A percentile compares a stretch with the other conserved stretches of the same genome.
phyloP scores from a whole-genome alignment of 371 early-diverging fungal genomes.

The Mortierella sp. region DNA sequence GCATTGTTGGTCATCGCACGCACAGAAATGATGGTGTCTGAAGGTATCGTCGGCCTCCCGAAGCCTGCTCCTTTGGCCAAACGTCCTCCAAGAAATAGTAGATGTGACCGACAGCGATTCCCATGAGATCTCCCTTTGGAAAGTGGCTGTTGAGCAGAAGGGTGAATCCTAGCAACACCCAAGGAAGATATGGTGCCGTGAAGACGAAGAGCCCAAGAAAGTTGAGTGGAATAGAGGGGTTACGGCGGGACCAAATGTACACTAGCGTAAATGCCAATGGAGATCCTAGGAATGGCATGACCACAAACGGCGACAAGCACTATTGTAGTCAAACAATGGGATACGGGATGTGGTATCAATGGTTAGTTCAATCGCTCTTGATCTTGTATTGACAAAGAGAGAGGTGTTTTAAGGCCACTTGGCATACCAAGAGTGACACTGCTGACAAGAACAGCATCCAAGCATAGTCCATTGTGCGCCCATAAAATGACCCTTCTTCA shows the following conservation, averaged over 20 bases:
- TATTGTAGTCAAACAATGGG: conserved; percentile 39
- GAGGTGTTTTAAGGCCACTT: no score
- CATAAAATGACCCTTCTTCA: conserved; percentile 94
- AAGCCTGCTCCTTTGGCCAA: conserved; percentile 82
- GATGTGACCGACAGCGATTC: conserved; percentile 90
- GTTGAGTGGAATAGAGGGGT: conserved; percentile 85
- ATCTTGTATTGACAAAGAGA: no score
- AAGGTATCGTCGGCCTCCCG: conserved; percentile 67
- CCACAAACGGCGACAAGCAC: conserved; percentile 76
- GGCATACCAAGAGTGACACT: conserved; percentile 65
- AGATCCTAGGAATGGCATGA: conserved; percentile 85
- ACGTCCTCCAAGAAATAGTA: conserved; percentile 96
- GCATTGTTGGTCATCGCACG: conserved; percentile 7
- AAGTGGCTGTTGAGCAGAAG: conserved; percentile 75
- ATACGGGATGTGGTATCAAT: no score
- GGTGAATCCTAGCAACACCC: conserved; percentile 89
- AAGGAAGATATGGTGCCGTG: conserved; percentile 94
- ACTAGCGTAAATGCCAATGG: conserved; percentile 89
- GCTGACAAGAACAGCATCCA: conserved; percentile 85
- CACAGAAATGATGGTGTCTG: conserved; percentile 75
- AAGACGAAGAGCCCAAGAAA: conserved; percentile 92
- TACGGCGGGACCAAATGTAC: conserved; percentile 96
- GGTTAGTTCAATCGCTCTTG: no score
- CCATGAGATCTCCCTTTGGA: conserved; percentile 86
- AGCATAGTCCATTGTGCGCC: conserved; percentile 89